These are phyloP conservation scores for Backusella australiensis DNA, from an alignment of 192 early-diverging fungal genomes.

Conservation along the genomic window DNA sequence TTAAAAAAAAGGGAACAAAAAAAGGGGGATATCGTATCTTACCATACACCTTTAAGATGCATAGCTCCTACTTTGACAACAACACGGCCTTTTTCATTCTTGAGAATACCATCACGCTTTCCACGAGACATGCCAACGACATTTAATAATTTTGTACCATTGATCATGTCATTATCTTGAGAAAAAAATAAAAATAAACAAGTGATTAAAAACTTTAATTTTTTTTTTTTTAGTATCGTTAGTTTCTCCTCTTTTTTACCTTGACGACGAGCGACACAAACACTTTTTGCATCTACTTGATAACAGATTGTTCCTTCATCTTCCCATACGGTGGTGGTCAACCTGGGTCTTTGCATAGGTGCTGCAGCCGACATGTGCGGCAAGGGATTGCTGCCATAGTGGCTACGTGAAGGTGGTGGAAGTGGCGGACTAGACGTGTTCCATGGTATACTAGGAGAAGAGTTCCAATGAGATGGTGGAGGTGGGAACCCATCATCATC, in stretches of 20 bases:
- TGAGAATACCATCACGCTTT: constrained; percentile 79
- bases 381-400: neutral
- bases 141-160: constrained; percentile 82
- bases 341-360: constrained; percentile 40
- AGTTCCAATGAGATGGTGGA: neutral
- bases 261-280: constrained; percentile 72
- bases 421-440: neutral
- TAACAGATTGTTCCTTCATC: constrained; percentile 77
- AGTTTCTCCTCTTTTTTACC: constrained; percentile 31
- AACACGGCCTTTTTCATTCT: constrained; percentile 79
- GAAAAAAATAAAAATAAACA: neutral
- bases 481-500: neutral
- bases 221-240: neutral
- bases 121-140: constrained; percentile 85
- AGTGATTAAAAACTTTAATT: neutral
- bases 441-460: neutral
- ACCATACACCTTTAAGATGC: constrained; percentile 86
- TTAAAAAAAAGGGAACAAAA: no score
- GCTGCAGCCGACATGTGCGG: constrained; percentile 30
- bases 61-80: constrained; percentile 85
- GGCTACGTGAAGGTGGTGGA: neutral
- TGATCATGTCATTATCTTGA: constrained; percentile 75
- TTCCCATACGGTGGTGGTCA: constrained; percentile 79
- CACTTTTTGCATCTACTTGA: constrained; percentile 76
- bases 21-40: constrained; percentile 11